Percentiles rank a stretch among this genome's conserved stretches.
Evolutionary conservation across 2,329 filamentous ascomycete species (phyloP).

Genomic region (Fusarium fujikuroi): DNA sequence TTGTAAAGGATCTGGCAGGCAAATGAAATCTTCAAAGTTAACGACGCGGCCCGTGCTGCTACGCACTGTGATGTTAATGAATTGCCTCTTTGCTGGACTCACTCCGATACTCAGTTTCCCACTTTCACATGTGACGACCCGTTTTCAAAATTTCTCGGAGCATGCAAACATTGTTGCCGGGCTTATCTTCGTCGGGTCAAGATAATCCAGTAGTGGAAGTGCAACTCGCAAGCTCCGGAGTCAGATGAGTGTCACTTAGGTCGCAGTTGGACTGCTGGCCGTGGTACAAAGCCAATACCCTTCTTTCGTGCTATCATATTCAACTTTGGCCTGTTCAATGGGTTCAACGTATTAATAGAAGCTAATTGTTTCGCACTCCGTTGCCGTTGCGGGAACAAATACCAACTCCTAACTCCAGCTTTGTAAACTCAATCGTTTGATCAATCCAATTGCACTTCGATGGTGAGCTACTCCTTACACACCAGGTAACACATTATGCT

Average conservation of each 20-base stretch:
- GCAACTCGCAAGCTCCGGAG: not conserved
- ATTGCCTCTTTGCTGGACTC: constrained; percentile 35
- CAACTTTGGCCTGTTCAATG: not conserved
- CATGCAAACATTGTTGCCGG: not conserved
- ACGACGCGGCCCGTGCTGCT: constrained; percentile 42
- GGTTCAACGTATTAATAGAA: not conserved
- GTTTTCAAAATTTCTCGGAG: not conserved
- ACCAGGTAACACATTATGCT: not conserved
- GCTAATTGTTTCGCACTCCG: not conserved
- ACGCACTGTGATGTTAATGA: constrained; percentile 41
- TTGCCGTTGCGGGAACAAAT: not conserved
- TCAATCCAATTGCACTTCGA: not conserved
- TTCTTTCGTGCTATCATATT: not conserved
- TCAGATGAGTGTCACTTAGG: too few relatives aligned
- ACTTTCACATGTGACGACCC: not conserved
- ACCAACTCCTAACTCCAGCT: constrained; percentile 9
- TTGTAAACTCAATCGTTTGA: not conserved
- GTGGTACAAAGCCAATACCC: too few relatives aligned
- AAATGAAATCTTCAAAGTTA: constrained; percentile 62
- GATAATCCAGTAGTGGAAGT: not conserved
- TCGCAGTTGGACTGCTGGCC: not conserved
- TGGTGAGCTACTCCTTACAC: not conserved
- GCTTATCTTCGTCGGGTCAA: not conserved
- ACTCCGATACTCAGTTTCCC: constrained; percentile 11
- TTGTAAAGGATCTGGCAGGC: constrained; percentile 62